These are phyloP conservation scores for Ascobolus immersus DNA, from an alignment of 495 filamentous ascomycete genomes.

Conservation along the genomic window DNA sequence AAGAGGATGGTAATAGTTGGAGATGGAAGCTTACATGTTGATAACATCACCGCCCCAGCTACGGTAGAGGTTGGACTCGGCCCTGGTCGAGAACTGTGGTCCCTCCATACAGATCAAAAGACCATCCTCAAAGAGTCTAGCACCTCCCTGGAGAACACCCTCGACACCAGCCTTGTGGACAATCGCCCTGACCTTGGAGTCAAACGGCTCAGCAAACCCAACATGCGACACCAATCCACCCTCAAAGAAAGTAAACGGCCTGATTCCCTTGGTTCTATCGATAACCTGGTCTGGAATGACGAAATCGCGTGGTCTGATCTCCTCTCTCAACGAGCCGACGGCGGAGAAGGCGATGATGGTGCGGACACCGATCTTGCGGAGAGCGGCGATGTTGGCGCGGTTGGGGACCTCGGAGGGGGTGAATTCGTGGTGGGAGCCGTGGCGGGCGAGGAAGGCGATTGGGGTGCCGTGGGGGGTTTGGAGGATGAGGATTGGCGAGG, in stretches of 20 bases:
- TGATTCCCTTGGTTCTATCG: conserved; percentile 83
- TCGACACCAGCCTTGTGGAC: conserved; percentile 24
- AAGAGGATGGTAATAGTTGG: conserved; percentile 2
- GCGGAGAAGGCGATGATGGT: conserved; percentile 83
- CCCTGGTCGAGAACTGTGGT: conserved; percentile 90
- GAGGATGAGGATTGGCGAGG: conserved; percentile 73
- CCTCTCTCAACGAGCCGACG: conserved; percentile 70
- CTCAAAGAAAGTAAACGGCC: conserved; percentile 91
- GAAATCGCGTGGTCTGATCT: conserved; percentile 86
- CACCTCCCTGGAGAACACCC: conserved; percentile 43
- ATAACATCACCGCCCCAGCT: conserved; percentile 73
- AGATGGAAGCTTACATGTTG: conserved; percentile 40
- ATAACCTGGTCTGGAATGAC: conserved; percentile 89
- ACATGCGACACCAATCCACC: conserved; percentile 81
- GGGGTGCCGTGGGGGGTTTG: conserved; percentile 51
- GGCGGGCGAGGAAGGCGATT: conserved; percentile 81
- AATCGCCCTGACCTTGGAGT: conserved; percentile 43
- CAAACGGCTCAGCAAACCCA: conserved; percentile 87
- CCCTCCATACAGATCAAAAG: conserved; percentile 89
- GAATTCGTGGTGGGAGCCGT: conserved; percentile 65
- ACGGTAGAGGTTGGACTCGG: conserved; percentile 84
- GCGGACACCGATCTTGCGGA: conserved; percentile 69
- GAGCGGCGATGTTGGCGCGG: conserved; percentile 84
- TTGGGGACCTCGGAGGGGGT: conserved; percentile 78
- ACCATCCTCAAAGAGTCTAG: conserved; percentile 50